A percentile compares a stretch with the other conserved stretches of the same genome.
These are phyloP conservation scores for Nemophila menziesii DNA, from an alignment of 257 asterid genomes.

Conservation along the genomic window DNA sequence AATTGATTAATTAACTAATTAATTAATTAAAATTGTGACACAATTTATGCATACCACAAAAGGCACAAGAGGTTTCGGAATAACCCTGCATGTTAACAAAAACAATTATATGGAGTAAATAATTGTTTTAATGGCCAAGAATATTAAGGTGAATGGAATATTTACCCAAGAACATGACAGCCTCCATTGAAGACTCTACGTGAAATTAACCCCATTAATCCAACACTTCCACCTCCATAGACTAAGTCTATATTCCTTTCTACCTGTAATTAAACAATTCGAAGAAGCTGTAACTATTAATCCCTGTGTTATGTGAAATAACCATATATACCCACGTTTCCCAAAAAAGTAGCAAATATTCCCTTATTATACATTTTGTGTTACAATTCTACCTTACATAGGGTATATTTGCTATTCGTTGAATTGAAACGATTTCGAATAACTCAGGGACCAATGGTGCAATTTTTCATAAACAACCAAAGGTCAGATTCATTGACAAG, in stretches of 20 bases:
- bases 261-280: constrained; percentile 20
- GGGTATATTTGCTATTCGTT: too few species aligned
- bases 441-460: too few species aligned
- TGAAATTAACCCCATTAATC: constrained; percentile 56
- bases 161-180: constrained; percentile 64
- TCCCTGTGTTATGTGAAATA: too few species aligned
- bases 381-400: not conserved
- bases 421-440: too few species aligned
- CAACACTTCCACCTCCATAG: constrained; percentile 60
- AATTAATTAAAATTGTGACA: too few species aligned
- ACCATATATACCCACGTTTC: too few species aligned
- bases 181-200: constrained; percentile 52
- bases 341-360: not conserved
- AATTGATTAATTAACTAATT: not conserved
- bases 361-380: not conserved
- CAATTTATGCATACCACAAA: constrained; percentile 42
- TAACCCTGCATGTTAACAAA: constrained; percentile 78
- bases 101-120: too few species aligned
- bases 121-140: too few species aligned
- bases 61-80: constrained; percentile 80
- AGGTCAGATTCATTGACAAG: too few species aligned
- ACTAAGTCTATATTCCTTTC: constrained; percentile 52
- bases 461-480: too few species aligned
- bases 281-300: not conserved
- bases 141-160: too few species aligned